These are phyloP conservation scores for Cryptococcus sp. DNA, from an alignment of 1,284 basidiomycete species.

Conservation along the genomic window DNA sequence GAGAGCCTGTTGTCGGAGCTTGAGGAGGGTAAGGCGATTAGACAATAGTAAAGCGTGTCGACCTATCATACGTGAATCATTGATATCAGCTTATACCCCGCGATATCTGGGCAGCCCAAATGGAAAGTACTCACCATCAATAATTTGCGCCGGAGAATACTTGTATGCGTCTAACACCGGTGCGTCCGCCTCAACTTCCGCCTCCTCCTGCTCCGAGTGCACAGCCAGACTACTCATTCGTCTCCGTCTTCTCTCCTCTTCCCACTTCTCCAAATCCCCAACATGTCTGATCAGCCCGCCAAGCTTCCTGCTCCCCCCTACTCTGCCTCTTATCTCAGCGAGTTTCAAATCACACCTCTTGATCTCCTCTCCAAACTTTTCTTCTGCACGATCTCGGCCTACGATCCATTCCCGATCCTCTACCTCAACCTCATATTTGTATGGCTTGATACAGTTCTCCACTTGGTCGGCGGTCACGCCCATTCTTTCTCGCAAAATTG, in stretches of 20 bases:
- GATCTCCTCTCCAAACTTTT: conserved; percentile 81
- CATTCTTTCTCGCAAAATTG: conserved; percentile 87
- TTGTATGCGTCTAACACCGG: conserved; percentile 69
- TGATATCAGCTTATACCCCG: conserved; percentile 2
- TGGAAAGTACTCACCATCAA: conserved; percentile 67
- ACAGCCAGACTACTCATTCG: conserved; percentile 54
- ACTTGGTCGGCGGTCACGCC: conserved; percentile 95
- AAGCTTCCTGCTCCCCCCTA: conserved; percentile 81
- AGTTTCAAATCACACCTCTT: conserved; percentile 81
- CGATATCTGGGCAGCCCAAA: neutral
- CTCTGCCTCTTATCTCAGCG: conserved; percentile 77
- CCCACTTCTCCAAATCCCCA: conserved; percentile 75
- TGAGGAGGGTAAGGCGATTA: conserved; percentile 78
- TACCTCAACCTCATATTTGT: conserved; percentile 86
- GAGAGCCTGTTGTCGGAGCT: conserved; percentile 77
- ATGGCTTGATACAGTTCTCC: conserved; percentile 99
- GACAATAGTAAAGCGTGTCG: conserved; percentile 86
- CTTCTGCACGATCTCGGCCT: conserved; percentile 72
- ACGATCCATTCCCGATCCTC: conserved; percentile 88
- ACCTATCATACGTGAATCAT: conserved; percentile 57
- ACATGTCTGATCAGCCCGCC: conserved; percentile 79
- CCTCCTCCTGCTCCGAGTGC: conserved; percentile 49
- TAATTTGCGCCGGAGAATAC: conserved; percentile 84
- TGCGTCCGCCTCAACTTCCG: conserved; percentile 52
- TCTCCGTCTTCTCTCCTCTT: conserved; percentile 63